phyloP scores from a whole-genome alignment of 495 filamentous ascomycete genomes.

The Chaetomium cochliodes region DNA sequence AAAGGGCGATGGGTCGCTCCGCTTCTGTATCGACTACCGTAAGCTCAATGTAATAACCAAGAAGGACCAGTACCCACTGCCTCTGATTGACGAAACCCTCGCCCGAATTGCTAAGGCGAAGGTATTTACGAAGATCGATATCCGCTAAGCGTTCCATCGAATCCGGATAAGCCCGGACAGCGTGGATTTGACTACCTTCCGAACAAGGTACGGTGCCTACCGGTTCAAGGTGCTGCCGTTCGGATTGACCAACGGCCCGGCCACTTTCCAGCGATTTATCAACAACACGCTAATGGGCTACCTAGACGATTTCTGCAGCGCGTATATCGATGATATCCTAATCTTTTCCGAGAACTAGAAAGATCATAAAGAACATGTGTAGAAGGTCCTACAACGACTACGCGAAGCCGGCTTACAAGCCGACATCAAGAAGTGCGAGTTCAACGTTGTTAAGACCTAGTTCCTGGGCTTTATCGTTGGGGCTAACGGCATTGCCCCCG shows the following conservation, averaged over 20 bases:
- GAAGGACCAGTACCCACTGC: background rate
- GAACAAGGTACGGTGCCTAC: background rate
- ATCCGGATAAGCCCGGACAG: background rate
- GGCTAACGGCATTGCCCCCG: no score
- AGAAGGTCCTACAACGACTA: background rate
- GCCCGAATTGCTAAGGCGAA: no score
- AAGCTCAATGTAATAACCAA: background rate
- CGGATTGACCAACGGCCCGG: background rate
- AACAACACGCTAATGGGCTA: background rate
- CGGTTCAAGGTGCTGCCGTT: background rate
- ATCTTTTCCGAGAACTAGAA: background rate
- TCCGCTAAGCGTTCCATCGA: background rate
- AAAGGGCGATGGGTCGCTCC: background rate
- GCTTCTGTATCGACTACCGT: background rate
- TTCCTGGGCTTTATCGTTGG: background rate
- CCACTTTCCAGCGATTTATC: conserved; percentile 1
- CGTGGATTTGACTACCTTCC: background rate
- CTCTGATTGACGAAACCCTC: background rate
- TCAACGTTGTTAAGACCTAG: background rate
- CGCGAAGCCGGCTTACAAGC: background rate
- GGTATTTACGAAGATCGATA: background rate
- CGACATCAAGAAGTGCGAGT: conserved; percentile 3
- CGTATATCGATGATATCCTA: background rate
- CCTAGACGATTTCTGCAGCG: background rate
- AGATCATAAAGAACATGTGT: background rate